Evolutionary conservation across 306 rosid genomes (phyloP), one percentile per base, ranked within the genome.

Genomic region (Biancaea sappan): DNA sequence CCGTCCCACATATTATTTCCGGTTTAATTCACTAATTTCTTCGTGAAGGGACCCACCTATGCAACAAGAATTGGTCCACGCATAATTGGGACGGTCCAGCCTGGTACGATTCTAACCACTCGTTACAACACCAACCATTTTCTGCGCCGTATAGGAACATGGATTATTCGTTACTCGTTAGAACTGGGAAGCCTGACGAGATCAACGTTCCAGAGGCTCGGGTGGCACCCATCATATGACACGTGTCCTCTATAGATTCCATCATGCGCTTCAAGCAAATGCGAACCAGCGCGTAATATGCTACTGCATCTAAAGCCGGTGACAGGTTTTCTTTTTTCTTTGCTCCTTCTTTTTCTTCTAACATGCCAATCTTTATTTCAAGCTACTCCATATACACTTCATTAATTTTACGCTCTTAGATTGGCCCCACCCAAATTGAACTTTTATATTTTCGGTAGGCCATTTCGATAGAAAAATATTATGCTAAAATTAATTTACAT

Each of bases 1-100:
- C 77, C 81, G 84, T 9, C 81, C 81, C 24, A n/a, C n/a, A n/a
- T n/a, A 34, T 75, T 63, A 37, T 63, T 15, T 67, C 25, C 19
- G 0, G 11, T 22, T 14, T 46, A 2, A 68, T 69, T 80, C 73
- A 18, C 66, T 31, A 54, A 61, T 46, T 16, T 1, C 3, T 3
- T 0, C 19, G 64, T 38, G 16, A 32, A 15, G 28, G 37, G 22
- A 9, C 44, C 0, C 0, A 10, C 11, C 11, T 16, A 35, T 35
- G 15, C 4, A 52, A 26, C 41, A 13, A 12, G 12, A 16, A 56
- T 53, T 44, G 68, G 73, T 18, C 26, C 51, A 73, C 48, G 2
- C 10, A 25, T n/a, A 0, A 28, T 19, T 50, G 50, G 26, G 40
- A 13, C 29, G 29, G 7, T 56, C 78, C 81, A 15, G 35, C 65